phyloP scores from a whole-genome alignment of 106 monocot species.

The Acorus calamus region DNA sequence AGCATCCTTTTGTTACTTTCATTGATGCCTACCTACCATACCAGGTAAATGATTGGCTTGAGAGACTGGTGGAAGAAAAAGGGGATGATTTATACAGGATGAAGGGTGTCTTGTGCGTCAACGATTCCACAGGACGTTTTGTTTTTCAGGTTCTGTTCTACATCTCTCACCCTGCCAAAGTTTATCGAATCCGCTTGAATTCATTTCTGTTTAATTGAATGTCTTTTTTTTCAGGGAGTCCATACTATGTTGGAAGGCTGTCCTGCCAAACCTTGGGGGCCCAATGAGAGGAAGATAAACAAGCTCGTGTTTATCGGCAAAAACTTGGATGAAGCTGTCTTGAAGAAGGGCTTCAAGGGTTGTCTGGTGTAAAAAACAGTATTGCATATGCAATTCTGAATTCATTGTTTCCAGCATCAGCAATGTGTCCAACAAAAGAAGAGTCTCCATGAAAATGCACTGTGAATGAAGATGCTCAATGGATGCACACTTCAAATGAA shows the following conservation, averaged over 20 bases:
- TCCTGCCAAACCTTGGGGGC: conserved; percentile 74
- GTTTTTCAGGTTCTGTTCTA: conserved; percentile 66
- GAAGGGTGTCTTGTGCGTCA: conserved; percentile 83
- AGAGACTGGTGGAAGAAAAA: conserved; percentile 80
- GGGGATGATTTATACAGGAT: conserved; percentile 92
- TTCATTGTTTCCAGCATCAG: too few relatives aligned
- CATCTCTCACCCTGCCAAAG: not conserved
- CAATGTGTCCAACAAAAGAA: too few relatives aligned
- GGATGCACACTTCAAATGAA: too few relatives aligned
- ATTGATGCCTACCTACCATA: not conserved
- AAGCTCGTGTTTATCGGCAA: conserved; percentile 96
- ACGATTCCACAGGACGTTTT: conserved; percentile 74
- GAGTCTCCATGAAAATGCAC: not conserved
- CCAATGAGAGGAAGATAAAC: conserved; percentile 64
- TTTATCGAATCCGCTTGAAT: not conserved
- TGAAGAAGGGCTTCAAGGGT: conserved; percentile 86
- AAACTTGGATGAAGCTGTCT: conserved; percentile 61
- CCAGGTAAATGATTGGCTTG: conserved; percentile 94
- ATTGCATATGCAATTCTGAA: too few relatives aligned
- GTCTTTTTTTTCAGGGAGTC: conserved; percentile 42
- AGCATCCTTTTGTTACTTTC: not conserved
- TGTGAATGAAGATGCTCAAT: too few relatives aligned
- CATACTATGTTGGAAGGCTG: conserved; percentile 85
- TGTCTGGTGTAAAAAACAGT: conserved; percentile 48
- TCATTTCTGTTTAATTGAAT: not conserved